A percentile compares a stretch with the other conserved stretches of the same genome.
Conservation (phyloP, 2,329 filamentous ascomycete genomes). For the Diplodia corticola region DNA sequence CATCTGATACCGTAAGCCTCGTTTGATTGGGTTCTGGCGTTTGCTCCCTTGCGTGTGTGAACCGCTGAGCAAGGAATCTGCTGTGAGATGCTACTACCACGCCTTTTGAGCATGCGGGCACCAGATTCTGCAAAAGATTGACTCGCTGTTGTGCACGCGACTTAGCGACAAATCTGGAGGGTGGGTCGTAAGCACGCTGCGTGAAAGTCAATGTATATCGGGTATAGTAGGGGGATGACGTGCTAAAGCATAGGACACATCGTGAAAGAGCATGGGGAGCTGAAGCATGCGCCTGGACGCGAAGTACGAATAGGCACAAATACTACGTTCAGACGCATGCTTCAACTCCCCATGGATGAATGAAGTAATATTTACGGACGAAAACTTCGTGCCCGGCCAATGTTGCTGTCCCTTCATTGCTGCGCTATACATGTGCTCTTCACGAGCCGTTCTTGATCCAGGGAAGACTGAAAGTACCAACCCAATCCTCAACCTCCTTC, state of each 20-base stretch:
- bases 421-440: not conserved
- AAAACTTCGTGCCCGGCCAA: not conserved
- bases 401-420: not conserved
- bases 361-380: not conserved
- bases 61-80: not conserved
- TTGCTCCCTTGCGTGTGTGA: not conserved
- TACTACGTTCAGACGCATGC: not conserved
- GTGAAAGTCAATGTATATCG: not conserved
- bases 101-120: not conserved
- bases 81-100: not conserved
- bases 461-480: constrained; percentile 43
- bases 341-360: not conserved
- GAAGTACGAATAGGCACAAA: not conserved
- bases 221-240: not conserved
- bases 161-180: not conserved
- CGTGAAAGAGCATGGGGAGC: not conserved
- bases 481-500: constrained; percentile 45
- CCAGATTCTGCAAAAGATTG: not conserved
- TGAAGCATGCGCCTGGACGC: not conserved
- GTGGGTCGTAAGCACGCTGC: not conserved
- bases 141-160: not conserved
- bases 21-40: not conserved
- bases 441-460: constrained; percentile 33
- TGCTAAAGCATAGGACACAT: not conserved
- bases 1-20: not conserved